Conservation (phyloP, 2,329 filamentous ascomycete species). For the Ophiostoma triangulosporum region DNA sequence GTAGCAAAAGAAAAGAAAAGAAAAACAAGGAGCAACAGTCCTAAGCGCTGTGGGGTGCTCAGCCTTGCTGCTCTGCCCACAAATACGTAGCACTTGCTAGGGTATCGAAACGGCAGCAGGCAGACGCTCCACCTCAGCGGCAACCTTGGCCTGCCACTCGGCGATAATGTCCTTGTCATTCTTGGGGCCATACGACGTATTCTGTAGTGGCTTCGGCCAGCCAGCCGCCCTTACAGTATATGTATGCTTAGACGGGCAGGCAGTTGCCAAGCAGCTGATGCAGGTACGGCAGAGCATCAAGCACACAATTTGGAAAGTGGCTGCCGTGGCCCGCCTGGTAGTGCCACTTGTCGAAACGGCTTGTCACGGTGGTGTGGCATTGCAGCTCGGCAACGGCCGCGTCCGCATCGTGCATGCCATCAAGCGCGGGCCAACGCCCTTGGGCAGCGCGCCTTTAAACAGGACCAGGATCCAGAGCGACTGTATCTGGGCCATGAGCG, state of each 20-base stretch:
- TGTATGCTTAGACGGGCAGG: slow-evolving; percentile 36
- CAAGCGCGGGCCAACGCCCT: no score
- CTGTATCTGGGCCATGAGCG: slow-evolving; percentile 31
- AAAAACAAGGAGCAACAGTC: no score
- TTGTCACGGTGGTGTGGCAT: slow-evolving; percentile 48
- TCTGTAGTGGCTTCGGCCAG: slow-evolving; percentile 37
- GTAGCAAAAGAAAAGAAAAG: no score
- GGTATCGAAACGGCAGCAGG: no score
- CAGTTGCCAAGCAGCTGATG: slow-evolving; percentile 53
- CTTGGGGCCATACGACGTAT: slow-evolving; percentile 43
- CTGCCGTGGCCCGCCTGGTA: slow-evolving; percentile 53
- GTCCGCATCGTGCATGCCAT: slow-evolving; percentile 19
- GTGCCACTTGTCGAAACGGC: slow-evolving; percentile 55
- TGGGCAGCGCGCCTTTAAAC: slow-evolving; percentile 36
- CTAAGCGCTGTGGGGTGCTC: no score
- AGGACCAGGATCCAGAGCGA: slow-evolving; percentile 54
- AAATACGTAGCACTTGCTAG: no score
- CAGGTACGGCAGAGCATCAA: slow-evolving; percentile 62
- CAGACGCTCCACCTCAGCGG: no score
- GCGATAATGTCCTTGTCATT: slow-evolving; percentile 42
- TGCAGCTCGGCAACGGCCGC: slow-evolving; percentile 28
- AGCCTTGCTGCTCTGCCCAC: no score
- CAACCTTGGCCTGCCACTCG: slow-evolving; percentile 26
- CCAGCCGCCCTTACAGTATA: slow-evolving; percentile 41
- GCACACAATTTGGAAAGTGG: slow-evolving; percentile 55